Evolutionary conservation across 1,139 yeast genomes (phyloP), one percentile per base, ranked within the genome.

Genomic region (Pichia sp.): DNA sequence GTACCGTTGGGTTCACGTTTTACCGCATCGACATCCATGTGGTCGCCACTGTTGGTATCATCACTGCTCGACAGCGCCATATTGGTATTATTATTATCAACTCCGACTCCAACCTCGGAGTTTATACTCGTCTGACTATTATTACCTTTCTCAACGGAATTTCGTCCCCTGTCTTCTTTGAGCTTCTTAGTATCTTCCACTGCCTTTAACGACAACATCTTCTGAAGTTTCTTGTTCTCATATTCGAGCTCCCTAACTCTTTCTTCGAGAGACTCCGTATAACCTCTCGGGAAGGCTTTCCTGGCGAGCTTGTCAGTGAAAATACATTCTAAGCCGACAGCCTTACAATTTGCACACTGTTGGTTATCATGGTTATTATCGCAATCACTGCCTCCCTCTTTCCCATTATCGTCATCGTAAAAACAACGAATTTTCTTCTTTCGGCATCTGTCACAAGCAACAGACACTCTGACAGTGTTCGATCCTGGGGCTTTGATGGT

Each of bases 361-460:
- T 46, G 42, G 11, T 41, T 42, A 6, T 40, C 42, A 17, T 21
- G 10, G 11, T 21, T 21, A 21, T 21, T 21, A n/a, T n/a, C n/a
- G n/a, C 42, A 39, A 2, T 36, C 27, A 7, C 34, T 29, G 12
- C 16, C 22, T 13, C 33, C 34, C 9, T 31, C 44, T 16, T 30
- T 18, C 6, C 11, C 8, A 15, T 40, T 55, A 14, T 49, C 54
- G n/a, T 84, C 84, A 47, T 78, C 85, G 30, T 54, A 54, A 28
- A 51, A 54, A 60, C 87, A 79, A 41, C 76, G 70, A 25, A 79
- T 75, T 60, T 84, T 84, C 55, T 84, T 84, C 31, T 87, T 82
- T 35, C 94, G 63, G 52, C 95, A 84, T 36, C 95, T 58, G 53
- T 85, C 94, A 58, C 94, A 85, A 0, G 94, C 94, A 51, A 84